A percentile compares a stretch with the other conserved stretches of the same genome.
Evolutionary conservation across 2,329 filamentous ascomycete genomes (phyloP).

Genomic region (Drechslerella stenobrocha): DNA sequence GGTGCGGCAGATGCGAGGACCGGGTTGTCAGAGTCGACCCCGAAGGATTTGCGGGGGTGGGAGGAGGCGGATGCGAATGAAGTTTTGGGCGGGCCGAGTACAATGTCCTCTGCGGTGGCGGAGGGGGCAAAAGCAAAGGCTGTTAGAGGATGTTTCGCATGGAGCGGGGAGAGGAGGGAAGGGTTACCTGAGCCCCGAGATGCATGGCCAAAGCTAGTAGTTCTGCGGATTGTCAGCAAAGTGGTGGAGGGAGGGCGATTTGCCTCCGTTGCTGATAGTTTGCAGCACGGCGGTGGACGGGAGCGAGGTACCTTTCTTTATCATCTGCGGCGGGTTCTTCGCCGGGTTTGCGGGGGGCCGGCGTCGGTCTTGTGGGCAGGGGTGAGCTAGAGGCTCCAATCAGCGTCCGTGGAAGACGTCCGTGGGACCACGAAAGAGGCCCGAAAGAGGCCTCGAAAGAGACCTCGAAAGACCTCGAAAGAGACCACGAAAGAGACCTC

Average conservation of each 20-base stretch:
- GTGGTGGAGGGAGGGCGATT: no score
- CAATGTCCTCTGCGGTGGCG: conserved; percentile 60
- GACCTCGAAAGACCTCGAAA: no score
- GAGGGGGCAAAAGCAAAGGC: conserved; percentile 32
- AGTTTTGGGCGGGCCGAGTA: conserved; percentile 61
- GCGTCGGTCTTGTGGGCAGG: conserved; percentile 42
- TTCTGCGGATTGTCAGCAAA: conserved; percentile 22
- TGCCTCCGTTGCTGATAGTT: no score
- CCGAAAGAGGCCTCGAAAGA: no score
- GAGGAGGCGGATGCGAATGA: conserved; percentile 61
- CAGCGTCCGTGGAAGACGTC: no score
- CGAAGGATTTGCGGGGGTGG: conserved; percentile 55
- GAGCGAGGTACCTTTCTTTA: conserved; percentile 45
- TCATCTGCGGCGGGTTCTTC: conserved; percentile 30
- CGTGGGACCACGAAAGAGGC: no score
- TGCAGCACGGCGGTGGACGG: no score
- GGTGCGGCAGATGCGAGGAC: conserved; percentile 48
- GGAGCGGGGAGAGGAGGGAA: conserved; percentile 2
- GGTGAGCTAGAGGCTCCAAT: conserved; percentile 29
- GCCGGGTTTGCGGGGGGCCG: conserved; percentile 39
- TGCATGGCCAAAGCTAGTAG: conserved; percentile 49
- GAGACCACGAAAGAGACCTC: no score
- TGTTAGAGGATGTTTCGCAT: conserved; percentile 10
- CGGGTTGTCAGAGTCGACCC: conserved; percentile 24
- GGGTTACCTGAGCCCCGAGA: conserved; percentile 52